Evolutionary conservation across 1,139 yeast genomes (phyloP).

Genomic region (Suhomyces wounanorum): DNA sequence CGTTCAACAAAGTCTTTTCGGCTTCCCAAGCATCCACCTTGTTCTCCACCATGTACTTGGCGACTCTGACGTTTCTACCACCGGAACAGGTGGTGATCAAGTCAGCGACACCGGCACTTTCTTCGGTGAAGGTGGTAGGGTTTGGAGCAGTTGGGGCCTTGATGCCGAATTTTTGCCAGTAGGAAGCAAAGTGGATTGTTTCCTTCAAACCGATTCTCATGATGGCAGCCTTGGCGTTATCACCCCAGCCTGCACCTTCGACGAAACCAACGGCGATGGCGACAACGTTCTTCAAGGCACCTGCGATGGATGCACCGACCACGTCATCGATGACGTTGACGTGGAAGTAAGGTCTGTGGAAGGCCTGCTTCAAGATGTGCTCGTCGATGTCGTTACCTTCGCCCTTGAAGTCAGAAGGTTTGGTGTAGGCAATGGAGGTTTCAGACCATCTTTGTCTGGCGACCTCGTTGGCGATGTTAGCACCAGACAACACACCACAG

Average conservation of each 20-base stretch:
- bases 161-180: conserved; percentile 67
- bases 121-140: conserved; percentile 81
- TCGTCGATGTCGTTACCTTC: conserved; percentile 46
- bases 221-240: conserved; percentile 52
- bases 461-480: conserved; percentile 51
- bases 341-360: conserved; percentile 53
- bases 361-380: conserved; percentile 42
- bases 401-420: conserved; percentile 44
- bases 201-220: conserved; percentile 52
- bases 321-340: conserved; percentile 51
- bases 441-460: conserved; percentile 53
- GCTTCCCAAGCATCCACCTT: conserved; percentile 74
- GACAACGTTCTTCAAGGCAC: conserved; percentile 50
- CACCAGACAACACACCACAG: conserved; percentile 53
- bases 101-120: conserved; percentile 96
- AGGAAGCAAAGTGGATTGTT: conserved; percentile 48
- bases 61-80: conserved; percentile 92
- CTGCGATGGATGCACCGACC: conserved; percentile 53
- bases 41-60: conserved; percentile 71
- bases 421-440: conserved; percentile 47
- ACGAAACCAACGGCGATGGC: conserved; percentile 53
- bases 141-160: conserved; percentile 63
- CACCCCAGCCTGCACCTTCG: conserved; percentile 55
- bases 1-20: conserved; percentile 80
- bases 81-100: conserved; percentile 95